A percentile compares a stretch with the other conserved stretches of the same genome.
Evolutionary conservation across 495 filamentous ascomycete genomes (phyloP).

Genomic region (Talaromyces trachyspermus): DNA sequence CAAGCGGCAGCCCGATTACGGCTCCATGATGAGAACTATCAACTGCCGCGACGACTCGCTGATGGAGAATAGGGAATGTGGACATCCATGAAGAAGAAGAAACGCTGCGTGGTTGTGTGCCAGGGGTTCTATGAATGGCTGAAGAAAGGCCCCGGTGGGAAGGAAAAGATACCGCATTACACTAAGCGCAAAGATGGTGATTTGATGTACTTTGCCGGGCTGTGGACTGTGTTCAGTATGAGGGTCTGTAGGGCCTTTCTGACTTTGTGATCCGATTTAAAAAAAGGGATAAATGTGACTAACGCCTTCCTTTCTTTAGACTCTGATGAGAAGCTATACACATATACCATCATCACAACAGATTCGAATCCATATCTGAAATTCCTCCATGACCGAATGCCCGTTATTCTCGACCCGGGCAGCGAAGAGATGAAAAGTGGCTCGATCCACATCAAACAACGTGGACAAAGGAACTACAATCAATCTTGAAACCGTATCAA

Average conservation of each 20-base stretch:
- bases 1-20: conserved; percentile 69
- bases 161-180: conserved; percentile 77
- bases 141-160: conserved; percentile 63
- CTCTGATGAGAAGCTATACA: conserved; percentile 62
- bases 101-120: conserved; percentile 78
- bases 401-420: conserved; percentile 77
- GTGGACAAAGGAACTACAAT: conserved; percentile 76
- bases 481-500: conserved; percentile 63
- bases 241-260: conserved; percentile 46
- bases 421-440: conserved; percentile 70
- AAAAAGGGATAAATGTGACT: too few relatives aligned
- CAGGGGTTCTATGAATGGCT: conserved; percentile 98
- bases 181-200: conserved; percentile 72
- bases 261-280: too few relatives aligned
- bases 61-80: conserved; percentile 72
- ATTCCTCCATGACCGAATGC: conserved; percentile 93
- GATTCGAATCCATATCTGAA: conserved; percentile 67
- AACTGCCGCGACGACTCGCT: conserved; percentile 94
- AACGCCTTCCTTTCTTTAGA: too few relatives aligned
- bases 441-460: conserved; percentile 61
- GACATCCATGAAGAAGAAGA: conserved; percentile 79
- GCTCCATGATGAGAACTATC: conserved; percentile 74
- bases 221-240: conserved; percentile 84
- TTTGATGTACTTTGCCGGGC: conserved; percentile 81
- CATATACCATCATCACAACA: conserved; percentile 90